phyloP scores from a whole-genome alignment of 1,284 basidiomycete species.

The Gomphus bonarii region DNA sequence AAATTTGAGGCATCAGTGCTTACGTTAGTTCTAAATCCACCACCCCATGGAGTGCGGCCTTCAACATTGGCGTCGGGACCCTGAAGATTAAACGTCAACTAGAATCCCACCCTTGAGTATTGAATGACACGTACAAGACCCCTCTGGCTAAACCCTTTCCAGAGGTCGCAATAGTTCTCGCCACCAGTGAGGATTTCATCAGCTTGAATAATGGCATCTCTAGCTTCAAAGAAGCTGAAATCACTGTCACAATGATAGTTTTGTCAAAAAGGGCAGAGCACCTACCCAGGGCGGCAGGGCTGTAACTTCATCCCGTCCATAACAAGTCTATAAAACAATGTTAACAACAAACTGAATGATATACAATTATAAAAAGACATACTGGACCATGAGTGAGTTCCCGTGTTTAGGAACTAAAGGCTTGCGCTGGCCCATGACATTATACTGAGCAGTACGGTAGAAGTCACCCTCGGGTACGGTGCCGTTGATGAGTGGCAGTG shows the following conservation, averaged over 20 bases:
- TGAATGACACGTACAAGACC: slow-evolving; percentile 39
- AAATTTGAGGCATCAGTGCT: slow-evolving; percentile 13
- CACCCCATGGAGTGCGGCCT: slow-evolving; percentile 89
- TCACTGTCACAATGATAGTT: neutral
- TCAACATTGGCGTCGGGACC: slow-evolving; percentile 65
- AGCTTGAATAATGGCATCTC: slow-evolving; percentile 91
- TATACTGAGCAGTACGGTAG: slow-evolving; percentile 44
- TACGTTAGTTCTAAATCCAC: slow-evolving; percentile 63
- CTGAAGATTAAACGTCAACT: slow-evolving; percentile 6
- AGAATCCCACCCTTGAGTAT: neutral
- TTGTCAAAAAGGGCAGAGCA: neutral
- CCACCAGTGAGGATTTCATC: slow-evolving; percentile 86
- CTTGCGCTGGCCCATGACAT: slow-evolving; percentile 33
- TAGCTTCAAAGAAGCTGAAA: slow-evolving; percentile 73
- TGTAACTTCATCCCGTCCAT: slow-evolving; percentile 92
- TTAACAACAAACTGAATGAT: slow-evolving; percentile 1
- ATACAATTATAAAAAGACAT: slow-evolving; percentile 17
- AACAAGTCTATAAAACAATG: slow-evolving; percentile 42
- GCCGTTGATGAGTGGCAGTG: slow-evolving; percentile 49
- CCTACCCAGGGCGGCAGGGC: slow-evolving; percentile 67
- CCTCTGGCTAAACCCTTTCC: slow-evolving; percentile 76
- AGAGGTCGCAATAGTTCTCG: slow-evolving; percentile 86
- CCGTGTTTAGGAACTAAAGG: slow-evolving; percentile 84
- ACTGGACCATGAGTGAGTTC: slow-evolving; percentile 80
- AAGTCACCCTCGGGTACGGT: slow-evolving; percentile 61